Percentiles rank a stretch among this genome's conserved stretches.
Evolutionary conservation across 176 grass and related monocot species (phyloP).

Genomic region (Paspalum notatum): DNA sequence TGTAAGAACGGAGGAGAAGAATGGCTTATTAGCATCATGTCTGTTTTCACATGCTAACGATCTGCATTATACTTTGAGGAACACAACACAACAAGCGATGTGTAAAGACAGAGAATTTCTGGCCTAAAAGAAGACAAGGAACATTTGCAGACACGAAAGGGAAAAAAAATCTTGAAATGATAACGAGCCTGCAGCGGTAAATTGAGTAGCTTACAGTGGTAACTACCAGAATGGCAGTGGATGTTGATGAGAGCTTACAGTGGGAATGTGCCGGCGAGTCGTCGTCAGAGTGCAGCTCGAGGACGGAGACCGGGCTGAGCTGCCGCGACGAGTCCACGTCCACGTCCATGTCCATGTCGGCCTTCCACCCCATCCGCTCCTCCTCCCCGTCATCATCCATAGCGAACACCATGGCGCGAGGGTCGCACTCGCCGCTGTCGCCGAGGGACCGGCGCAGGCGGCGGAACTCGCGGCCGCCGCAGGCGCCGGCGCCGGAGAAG

Average conservation of each 20-base stretch:
- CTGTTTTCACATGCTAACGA: not conserved
- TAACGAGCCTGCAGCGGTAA: not conserved
- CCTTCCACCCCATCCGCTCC: constrained; percentile 40
- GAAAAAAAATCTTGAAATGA: constrained; percentile 21
- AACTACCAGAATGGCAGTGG: not conserved
- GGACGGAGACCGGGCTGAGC: constrained; percentile 91
- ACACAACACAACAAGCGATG: not conserved
- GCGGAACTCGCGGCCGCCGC: constrained; percentile 53
- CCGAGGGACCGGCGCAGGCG: constrained; percentile 42
- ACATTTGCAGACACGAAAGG: constrained; percentile 4
- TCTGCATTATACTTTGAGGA: not conserved
- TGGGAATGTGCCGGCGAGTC: constrained; percentile 37
- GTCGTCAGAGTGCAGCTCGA: constrained; percentile 71
- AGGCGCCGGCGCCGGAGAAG: constrained; percentile 23
- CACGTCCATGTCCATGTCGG: constrained; percentile 52
- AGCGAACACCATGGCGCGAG: constrained; percentile 35
- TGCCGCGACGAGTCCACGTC: constrained; percentile 60
- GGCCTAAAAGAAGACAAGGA: not conserved
- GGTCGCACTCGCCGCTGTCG: constrained; percentile 48
- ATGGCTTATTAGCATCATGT: not conserved
- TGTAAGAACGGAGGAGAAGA: not conserved
- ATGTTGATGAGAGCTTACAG: constrained; percentile 34
- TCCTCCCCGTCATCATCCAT: not conserved
- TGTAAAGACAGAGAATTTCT: not conserved
- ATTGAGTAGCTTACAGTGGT: not conserved